Base-by-base conservation (phyloP, 2,329 filamentous ascomycete genomes). In the Alternaria sp. region DNA sequence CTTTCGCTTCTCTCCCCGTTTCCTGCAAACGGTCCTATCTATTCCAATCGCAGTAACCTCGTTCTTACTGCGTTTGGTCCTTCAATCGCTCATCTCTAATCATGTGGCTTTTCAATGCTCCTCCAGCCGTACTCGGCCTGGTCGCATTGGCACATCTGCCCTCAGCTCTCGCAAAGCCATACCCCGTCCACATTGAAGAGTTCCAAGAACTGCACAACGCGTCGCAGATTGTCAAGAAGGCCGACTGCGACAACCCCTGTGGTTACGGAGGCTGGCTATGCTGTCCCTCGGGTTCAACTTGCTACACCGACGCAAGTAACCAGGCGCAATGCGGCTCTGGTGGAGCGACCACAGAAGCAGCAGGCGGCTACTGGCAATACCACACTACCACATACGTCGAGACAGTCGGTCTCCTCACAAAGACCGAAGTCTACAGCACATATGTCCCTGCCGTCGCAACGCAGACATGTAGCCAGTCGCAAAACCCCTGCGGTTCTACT, bases 401-500 rank as follows among this genome's bases (percentile, higher is more conserved):
- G 71, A 88, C 85, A 0, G 64, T 71, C 54, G 83, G 84, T 61
- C 77, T 82, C 7, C 74, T 83, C 44, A 87, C 86, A 3, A 78
- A 81, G 59, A 88, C 86, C 6, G 82, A 82, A 7, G 82, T 85
- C 32, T 85, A 82, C 75, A 89, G 86, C 74, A 71, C 66, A 16
- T 74, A 57, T 45, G 57, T 74, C 18, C 66, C 64, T 16, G 65
- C 69, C 3, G 67, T 59, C 12, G 63, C 57, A 28, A 69, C 68
- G 11, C 58, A 70, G 8, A 72, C 75, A 54, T 89, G 87, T 78
- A 80, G 82, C 51, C 78, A 78, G 49, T 79, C 81, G 60, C 76
- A 92, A 77, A 84, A 84, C 8, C 83, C 86, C 4, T 94, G 91
- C 74, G 90, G 90, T 32, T 74, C 75, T 54, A 89, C 89, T 60